Conservation (phyloP, 1,284 basidiomycete species). For the Paramarasmius palmivorus region DNA sequence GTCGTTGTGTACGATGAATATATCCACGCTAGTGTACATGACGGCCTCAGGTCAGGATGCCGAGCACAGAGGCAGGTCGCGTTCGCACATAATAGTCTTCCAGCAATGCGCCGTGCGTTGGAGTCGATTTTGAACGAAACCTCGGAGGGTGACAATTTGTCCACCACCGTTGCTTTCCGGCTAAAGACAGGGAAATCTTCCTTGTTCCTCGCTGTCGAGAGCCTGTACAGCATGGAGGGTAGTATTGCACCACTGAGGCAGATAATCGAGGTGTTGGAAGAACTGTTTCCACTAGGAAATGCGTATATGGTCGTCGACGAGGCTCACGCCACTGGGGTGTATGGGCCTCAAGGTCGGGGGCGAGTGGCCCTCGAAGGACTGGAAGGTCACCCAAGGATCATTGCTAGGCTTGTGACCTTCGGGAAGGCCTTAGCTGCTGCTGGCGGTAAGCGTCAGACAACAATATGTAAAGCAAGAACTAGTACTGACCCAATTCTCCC, state of each 20-base stretch:
- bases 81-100: slow-evolving; percentile 78
- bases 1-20: slow-evolving; percentile 84
- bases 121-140: neutral
- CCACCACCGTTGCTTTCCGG: neutral
- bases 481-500: slow-evolving; percentile 8
- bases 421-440: slow-evolving; percentile 60
- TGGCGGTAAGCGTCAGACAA: slow-evolving; percentile 60
- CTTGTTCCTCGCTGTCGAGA: slow-evolving; percentile 86
- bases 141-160: too few species aligned
- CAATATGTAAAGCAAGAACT: neutral
- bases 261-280: too few species aligned
- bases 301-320: slow-evolving; percentile 84
- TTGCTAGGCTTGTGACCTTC: slow-evolving; percentile 66
- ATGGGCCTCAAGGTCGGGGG: slow-evolving; percentile 80
- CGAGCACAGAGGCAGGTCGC: slow-evolving; percentile 37
- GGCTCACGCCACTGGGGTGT: slow-evolving; percentile 83
- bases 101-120: slow-evolving; percentile 35
- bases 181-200: slow-evolving; percentile 27
- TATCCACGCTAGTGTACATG: slow-evolving; percentile 93
- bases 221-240: slow-evolving; percentile 60
- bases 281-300: slow-evolving; percentile 55
- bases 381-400: slow-evolving; percentile 48
- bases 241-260: too few species aligned
- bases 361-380: slow-evolving; percentile 64
- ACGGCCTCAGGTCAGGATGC: slow-evolving; percentile 80